These are phyloP conservation scores for Globisporangium ultimum DNA, from an alignment of 352 stramenopile genomes.

Conservation along the genomic window DNA sequence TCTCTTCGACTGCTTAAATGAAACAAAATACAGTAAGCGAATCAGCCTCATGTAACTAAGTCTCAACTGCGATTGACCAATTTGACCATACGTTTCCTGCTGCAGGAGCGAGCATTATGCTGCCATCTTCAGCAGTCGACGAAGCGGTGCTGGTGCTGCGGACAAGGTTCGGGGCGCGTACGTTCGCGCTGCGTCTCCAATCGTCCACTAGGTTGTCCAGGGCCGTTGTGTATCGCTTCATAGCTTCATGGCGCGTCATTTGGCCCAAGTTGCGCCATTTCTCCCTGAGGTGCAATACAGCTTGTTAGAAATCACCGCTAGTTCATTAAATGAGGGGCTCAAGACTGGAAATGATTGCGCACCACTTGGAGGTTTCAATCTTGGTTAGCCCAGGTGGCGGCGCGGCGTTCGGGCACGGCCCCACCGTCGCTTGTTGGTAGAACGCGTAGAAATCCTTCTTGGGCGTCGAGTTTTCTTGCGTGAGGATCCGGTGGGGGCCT, in stretches of 20 bases:
- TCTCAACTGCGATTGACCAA: too few species aligned
- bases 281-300: conserved; percentile 22
- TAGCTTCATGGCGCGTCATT: conserved; percentile 72
- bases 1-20: conserved; percentile 16
- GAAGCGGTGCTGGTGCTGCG: conserved; percentile 13
- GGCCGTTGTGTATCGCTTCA: conserved; percentile 70
- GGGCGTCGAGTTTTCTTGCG: conserved; percentile 60
- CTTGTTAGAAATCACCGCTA: neutral
- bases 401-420: conserved; percentile 37
- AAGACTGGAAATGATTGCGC: neutral
- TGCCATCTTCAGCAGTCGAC: conserved; percentile 6
- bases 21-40: neutral
- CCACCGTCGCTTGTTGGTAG: conserved; percentile 71
- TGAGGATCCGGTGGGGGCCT: conserved; percentile 74
- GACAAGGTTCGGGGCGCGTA: conserved; percentile 20
- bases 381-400: conserved; percentile 38
- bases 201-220: conserved; percentile 82
- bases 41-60: neutral
- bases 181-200: conserved; percentile 60
- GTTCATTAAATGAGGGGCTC: neutral
- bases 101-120: neutral
- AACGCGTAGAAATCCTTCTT: conserved; percentile 81
- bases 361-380: conserved; percentile 57
- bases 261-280: conserved; percentile 71
- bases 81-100: neutral